Evolutionary conservation across 208 protist species (phyloP).

Genomic region (Leishmania turanica): DNA sequence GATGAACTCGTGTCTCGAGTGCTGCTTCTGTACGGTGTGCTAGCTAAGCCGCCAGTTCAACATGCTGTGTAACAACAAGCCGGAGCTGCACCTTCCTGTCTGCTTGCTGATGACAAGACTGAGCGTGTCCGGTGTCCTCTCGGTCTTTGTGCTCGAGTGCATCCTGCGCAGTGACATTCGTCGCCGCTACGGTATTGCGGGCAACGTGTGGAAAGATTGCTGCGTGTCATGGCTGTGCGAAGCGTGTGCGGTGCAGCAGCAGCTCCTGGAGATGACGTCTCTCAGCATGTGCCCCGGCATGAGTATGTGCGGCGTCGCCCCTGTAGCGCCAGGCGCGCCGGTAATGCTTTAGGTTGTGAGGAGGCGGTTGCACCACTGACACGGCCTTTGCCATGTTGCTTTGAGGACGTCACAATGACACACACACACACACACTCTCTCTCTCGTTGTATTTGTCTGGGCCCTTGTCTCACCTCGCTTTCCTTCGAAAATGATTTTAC

Average conservation of each 20-base stretch:
- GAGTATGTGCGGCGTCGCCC: constrained; percentile 27
- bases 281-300: constrained; percentile 53
- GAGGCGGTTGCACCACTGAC: background rate
- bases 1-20: constrained; percentile 38
- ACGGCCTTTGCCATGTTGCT: background rate
- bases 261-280: constrained; percentile 61
- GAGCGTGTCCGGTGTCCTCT: constrained; percentile 1
- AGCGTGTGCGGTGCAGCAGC: constrained; percentile 50
- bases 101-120: constrained; percentile 8
- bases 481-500: background rate
- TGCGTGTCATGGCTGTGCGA: constrained; percentile 37
- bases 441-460: background rate
- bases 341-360: constrained; percentile 21
- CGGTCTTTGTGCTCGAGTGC: constrained; percentile 13
- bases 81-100: constrained; percentile 23
- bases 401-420: background rate
- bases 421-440: background rate
- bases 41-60: constrained; percentile 49
- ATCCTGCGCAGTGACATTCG: constrained; percentile 20
- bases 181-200: constrained; percentile 33
- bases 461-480: background rate
- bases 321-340: constrained; percentile 11
- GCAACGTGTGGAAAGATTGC: constrained; percentile 16
- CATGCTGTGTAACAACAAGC: constrained; percentile 35
- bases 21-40: constrained; percentile 30